These are phyloP conservation scores for Myriosclerotinia curreyana DNA, from an alignment of 2,329 filamentous ascomycete species.

Conservation along the genomic window DNA sequence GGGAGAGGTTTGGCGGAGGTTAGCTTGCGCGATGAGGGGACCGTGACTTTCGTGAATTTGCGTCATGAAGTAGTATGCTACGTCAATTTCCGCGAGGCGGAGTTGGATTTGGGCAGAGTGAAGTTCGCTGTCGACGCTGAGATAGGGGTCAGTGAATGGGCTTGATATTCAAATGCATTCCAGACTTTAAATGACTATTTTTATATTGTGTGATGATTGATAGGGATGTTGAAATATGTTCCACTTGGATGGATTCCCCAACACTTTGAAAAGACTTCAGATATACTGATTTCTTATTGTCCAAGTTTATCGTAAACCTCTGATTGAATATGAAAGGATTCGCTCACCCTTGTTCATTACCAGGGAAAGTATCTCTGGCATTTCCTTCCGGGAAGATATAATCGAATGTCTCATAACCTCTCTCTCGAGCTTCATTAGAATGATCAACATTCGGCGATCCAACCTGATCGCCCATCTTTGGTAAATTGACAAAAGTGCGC, in stretches of 20 bases:
- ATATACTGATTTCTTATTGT: neutral
- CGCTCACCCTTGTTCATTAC: conserved; percentile 51
- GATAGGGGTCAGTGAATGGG: neutral
- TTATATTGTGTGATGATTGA: neutral
- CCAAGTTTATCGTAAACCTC: too few species aligned
- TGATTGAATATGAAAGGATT: neutral
- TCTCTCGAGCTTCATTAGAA: conserved; percentile 41
- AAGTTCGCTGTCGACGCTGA: conserved; percentile 54
- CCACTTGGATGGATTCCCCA: neutral
- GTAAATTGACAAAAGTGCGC: conserved; percentile 58
- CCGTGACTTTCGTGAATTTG: conserved; percentile 55
- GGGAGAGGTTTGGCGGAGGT: conserved; percentile 49
- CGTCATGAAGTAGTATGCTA: conserved; percentile 56
- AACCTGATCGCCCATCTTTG: conserved; percentile 42
- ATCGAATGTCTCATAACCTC: conserved; percentile 51
- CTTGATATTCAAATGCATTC: neutral
- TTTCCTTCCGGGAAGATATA: conserved; percentile 62
- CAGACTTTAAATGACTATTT: neutral
- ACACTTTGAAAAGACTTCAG: neutral
- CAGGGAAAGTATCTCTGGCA: conserved; percentile 49
- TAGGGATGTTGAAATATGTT: neutral
- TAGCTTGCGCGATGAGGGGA: conserved; percentile 48
- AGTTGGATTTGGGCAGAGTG: conserved; percentile 61
- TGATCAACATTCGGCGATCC: conserved; percentile 36
- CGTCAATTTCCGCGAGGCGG: conserved; percentile 61